Conservation (phyloP, 441 rosid species). For the Bocquillonia castaneifolia region DNA sequence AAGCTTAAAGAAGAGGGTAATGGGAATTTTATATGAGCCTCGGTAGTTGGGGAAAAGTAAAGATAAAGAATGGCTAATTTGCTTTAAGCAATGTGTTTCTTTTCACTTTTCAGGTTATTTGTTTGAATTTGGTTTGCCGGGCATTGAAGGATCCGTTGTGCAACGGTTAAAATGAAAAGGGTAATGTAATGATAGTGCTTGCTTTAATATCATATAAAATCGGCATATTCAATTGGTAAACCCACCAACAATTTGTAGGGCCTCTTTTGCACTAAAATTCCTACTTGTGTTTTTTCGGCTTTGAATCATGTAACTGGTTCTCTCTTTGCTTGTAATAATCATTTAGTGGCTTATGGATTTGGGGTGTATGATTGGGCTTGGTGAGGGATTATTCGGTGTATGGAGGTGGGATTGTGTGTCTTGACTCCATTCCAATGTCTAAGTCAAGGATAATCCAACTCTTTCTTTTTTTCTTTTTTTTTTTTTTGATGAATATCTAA, state of each 20-base stretch:
- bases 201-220: not conserved
- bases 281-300: too few relatives aligned
- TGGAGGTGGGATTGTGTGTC: too few relatives aligned
- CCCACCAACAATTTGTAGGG: not conserved
- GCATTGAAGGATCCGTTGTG: constrained; percentile 35
- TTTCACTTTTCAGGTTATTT: constrained; percentile 10
- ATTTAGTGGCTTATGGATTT: too few relatives aligned
- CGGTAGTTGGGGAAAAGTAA: constrained; percentile 17
- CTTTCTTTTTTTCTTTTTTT: too few relatives aligned
- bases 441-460: too few relatives aligned
- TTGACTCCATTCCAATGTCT: too few relatives aligned
- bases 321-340: too few relatives aligned
- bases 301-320: too few relatives aligned
- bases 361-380: too few relatives aligned
- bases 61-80: constrained; percentile 10
- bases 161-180: constrained; percentile 34
- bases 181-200: not conserved
- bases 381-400: too few relatives aligned
- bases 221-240: not conserved
- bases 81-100: constrained; percentile 27
- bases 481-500: too few relatives aligned
- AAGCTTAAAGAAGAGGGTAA: not conserved
- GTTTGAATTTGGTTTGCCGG: constrained; percentile 52
- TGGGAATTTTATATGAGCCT: constrained; percentile 21
- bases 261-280: not conserved